These are phyloP conservation scores for Purpureocillium lavendulum DNA, from an alignment of 2,329 filamentous ascomycete species.

Conservation along the genomic window DNA sequence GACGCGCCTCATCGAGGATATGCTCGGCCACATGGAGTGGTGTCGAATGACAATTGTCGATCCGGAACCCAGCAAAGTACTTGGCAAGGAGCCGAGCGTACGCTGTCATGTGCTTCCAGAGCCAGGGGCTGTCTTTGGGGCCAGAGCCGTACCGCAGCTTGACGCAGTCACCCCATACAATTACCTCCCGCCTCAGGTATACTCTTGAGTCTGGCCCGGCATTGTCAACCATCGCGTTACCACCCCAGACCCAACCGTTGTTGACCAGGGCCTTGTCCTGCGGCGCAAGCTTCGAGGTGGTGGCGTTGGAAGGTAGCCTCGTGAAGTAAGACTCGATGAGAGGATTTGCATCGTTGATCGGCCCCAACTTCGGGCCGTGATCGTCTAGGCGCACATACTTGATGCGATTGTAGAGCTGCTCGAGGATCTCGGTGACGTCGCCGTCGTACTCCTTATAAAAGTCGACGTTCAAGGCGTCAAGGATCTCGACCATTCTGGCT, in stretches of 20 bases:
- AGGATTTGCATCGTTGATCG: conserved; percentile 67
- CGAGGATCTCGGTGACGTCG: conserved; percentile 73
- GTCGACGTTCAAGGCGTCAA: conserved; percentile 79
- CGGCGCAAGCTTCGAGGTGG: conserved; percentile 66
- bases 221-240: conserved; percentile 88
- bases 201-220: conserved; percentile 82
- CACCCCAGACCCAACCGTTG: conserved; percentile 98
- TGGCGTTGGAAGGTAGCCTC: conserved; percentile 69
- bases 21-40: conserved; percentile 91
- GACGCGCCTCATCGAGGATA: conserved; percentile 86
- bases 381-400: conserved; percentile 94
- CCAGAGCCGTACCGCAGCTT: conserved; percentile 83
- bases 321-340: conserved; percentile 95
- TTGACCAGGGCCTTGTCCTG: conserved; percentile 79
- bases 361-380: conserved; percentile 78
- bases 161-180: conserved; percentile 97
- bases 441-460: conserved; percentile 89
- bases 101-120: conserved; percentile 93
- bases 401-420: conserved; percentile 88
- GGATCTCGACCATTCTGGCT: conserved; percentile 50
- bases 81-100: conserved; percentile 91
- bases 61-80: conserved; percentile 90
- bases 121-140: conserved; percentile 78
- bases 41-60: conserved; percentile 97
- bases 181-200: conserved; percentile 94